Evolutionary conservation across 2,329 filamentous ascomycete genomes (phyloP).

Genomic region (Myriosclerotinia scirpicola): DNA sequence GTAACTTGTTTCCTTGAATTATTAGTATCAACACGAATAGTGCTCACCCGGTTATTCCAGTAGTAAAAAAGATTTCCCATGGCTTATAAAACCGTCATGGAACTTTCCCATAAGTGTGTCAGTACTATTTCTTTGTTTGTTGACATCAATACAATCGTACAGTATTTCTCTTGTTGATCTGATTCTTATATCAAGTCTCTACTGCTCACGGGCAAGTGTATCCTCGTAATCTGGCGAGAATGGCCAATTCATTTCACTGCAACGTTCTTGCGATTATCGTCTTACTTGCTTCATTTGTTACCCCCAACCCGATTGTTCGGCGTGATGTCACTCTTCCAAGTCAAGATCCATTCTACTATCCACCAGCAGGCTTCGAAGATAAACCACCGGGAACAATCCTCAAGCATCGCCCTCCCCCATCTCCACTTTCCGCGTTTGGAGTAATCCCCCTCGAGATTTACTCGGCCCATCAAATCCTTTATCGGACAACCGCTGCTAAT

Average conservation of each 20-base stretch:
- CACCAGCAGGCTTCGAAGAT: slow-evolving; percentile 38
- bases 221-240: not conserved
- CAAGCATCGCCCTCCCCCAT: slow-evolving; percentile 19
- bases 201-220: not conserved
- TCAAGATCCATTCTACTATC: slow-evolving; percentile 43
- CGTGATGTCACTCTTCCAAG: slow-evolving; percentile 35
- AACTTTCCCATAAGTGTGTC: not conserved
- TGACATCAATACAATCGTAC: no score
- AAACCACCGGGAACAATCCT: slow-evolving; percentile 42
- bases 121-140: no score
- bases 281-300: not conserved
- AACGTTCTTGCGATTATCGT: not conserved
- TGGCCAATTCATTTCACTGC: not conserved
- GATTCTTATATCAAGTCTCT: not conserved
- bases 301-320: not conserved
- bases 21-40: not conserved
- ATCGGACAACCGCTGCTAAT: slow-evolving; percentile 43
- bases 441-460: slow-evolving; percentile 26
- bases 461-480: slow-evolving; percentile 43
- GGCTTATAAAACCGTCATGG: not conserved
- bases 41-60: not conserved
- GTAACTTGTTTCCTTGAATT: not conserved
- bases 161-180: not conserved
- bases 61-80: not conserved
- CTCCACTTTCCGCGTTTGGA: slow-evolving; percentile 38